phyloP scores from a whole-genome alignment of 805 yeast genomes.

The Pichia cabralensis region DNA sequence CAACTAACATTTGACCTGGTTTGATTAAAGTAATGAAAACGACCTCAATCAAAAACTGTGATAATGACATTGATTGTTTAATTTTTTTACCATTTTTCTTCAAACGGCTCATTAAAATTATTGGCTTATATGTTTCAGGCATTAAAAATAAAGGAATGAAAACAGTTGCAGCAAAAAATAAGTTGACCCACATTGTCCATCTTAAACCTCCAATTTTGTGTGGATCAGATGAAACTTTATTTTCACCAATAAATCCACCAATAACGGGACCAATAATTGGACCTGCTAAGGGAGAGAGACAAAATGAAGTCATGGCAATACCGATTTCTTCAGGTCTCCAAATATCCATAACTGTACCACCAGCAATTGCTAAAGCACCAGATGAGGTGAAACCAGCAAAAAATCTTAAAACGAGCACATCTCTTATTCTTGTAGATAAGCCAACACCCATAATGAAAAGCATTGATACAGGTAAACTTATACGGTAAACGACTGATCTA shows the following conservation, averaged over 20 bases:
- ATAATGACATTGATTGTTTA: slow-evolving; percentile 26
- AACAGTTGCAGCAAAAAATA: slow-evolving; percentile 56
- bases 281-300: slow-evolving; percentile 72
- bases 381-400: slow-evolving; percentile 69
- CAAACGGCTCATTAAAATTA: slow-evolving; percentile 54
- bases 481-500: slow-evolving; percentile 48
- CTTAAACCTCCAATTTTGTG: slow-evolving; percentile 40
- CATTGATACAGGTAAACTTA: slow-evolving; percentile 57
- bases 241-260: slow-evolving; percentile 59
- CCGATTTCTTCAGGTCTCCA: slow-evolving; percentile 61
- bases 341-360: slow-evolving; percentile 74
- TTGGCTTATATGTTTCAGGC: slow-evolving; percentile 67
- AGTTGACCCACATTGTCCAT: slow-evolving; percentile 64
- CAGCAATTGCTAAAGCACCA: slow-evolving; percentile 76
- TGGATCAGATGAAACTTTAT: slow-evolving; percentile 22
- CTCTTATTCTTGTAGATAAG: slow-evolving; percentile 47
- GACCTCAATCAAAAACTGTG: slow-evolving; percentile 35
- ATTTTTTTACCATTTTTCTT: slow-evolving; percentile 45
- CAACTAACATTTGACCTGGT: slow-evolving; percentile 58
- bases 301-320: slow-evolving; percentile 61
- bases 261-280: slow-evolving; percentile 70
- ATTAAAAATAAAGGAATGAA: slow-evolving; percentile 34
- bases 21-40: slow-evolving; percentile 43
- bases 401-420: slow-evolving; percentile 58
- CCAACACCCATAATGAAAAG: slow-evolving; percentile 70